Evolutionary conservation across 306 rosid species (phyloP).

Genomic region (Medicago truncatula): DNA sequence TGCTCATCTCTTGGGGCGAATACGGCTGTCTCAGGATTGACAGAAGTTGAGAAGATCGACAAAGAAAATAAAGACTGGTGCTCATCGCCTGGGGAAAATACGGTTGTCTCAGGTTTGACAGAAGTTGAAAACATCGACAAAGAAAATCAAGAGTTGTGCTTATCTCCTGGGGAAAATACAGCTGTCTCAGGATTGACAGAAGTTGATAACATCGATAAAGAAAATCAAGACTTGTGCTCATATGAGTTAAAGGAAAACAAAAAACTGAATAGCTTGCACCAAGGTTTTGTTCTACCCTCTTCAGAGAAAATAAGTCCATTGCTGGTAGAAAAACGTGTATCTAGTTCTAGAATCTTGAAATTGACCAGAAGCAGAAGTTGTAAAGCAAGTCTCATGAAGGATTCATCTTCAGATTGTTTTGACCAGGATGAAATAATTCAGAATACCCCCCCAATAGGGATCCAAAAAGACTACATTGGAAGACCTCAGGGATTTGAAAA

Average conservation of each 20-base stretch:
- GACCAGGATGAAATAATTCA: constrained; percentile 57
- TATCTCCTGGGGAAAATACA: constrained; percentile 57
- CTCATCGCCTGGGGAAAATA: constrained; percentile 58
- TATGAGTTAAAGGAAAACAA: constrained; percentile 49
- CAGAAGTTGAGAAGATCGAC: constrained; percentile 49
- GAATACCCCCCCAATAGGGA: constrained; percentile 52
- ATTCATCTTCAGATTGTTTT: constrained; percentile 57
- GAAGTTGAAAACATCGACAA: constrained; percentile 49
- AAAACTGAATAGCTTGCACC: constrained; percentile 42
- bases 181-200: constrained; percentile 54
- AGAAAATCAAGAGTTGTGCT: constrained; percentile 33
- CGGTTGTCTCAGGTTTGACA: constrained; percentile 54
- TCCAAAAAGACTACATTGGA: constrained; percentile 51
- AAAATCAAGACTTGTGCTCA: constrained; percentile 44
- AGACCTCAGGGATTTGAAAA: constrained; percentile 55
- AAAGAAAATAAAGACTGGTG: constrained; percentile 35
- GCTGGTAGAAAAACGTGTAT: constrained; percentile 42
- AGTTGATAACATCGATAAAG: constrained; percentile 49
- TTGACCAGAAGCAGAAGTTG: constrained; percentile 81
- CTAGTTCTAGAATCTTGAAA: constrained; percentile 47
- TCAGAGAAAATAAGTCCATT: constrained; percentile 51
- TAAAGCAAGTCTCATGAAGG: constrained; percentile 65
- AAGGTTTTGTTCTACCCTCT: constrained; percentile 48
- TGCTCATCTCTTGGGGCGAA: constrained; percentile 58
- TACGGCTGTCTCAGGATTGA: constrained; percentile 55